Evolutionary conservation across 2,329 filamentous ascomycete species (phyloP), one percentile per base, ranked within the genome.

Genomic region (Diaporthe humulicola): DNA sequence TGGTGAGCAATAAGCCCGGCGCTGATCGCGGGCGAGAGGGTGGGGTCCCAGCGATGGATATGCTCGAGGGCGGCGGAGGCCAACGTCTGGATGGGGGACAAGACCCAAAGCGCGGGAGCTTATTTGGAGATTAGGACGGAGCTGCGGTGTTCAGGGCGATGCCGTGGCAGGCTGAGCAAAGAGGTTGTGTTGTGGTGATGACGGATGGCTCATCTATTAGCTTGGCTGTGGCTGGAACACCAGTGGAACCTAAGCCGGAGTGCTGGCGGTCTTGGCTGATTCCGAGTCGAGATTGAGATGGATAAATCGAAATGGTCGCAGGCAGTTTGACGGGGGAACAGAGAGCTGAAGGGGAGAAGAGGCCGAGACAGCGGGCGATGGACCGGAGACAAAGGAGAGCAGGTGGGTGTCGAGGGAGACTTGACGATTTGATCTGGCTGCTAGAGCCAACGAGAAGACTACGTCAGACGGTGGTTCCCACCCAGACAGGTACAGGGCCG

Each of bases 141-240:
- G 42, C 45, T 61, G 42, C 48, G 22, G 36, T 30, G 22, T 36
- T 22, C 12, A 48, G 40, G 19, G 45, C 48, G n/a, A 30, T 73
- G 61, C 36, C 54, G 38, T 50, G 36, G 64, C 67, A 50, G 48
- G 54, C 54, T 60, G 42, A 73, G 52, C 54, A 30, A 30, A 12
- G 25, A 64, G 22, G 30, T 72, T n/a, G 52, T 42, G 30, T 72
- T n/a, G 52, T 42, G 73, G n/a, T 61, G 69, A 74, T 74, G 73
- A 74, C 67, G 67, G 73, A 71, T 33, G 69, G 50, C 56, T 71
- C 48, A 61, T 42, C 42, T 67, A 45, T 64, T 54, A 61, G 50
- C 57, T 64, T 66, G 45, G 71, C 25, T 73, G 70, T 73, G 71
- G 74, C 74, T 73, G 45, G 48, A 73, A 70, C 28, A 28, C 56